Percentiles rank a stretch among this genome's conserved stretches.
phyloP scores from a whole-genome alignment of 2,329 filamentous ascomycete genomes.

The Trichoderma koningii region DNA sequence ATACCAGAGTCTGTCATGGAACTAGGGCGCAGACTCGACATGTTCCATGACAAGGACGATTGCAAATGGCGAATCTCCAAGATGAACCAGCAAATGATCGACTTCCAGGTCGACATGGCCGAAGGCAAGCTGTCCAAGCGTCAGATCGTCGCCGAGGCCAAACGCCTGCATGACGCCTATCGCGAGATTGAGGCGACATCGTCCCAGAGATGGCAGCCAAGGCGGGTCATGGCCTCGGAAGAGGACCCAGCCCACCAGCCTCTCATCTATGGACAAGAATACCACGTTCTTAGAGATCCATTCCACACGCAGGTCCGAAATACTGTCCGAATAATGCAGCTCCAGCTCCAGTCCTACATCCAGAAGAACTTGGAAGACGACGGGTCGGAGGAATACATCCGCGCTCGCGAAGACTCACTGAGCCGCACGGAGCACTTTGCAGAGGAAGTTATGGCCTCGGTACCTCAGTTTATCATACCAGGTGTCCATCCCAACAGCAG shows the following conservation, averaged over 20 bases:
- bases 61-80: constrained; percentile 32
- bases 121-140: constrained; percentile 23
- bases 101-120: constrained; percentile 29
- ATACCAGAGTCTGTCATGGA: constrained; percentile 27
- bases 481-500: constrained; percentile 19
- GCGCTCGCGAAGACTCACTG: not conserved
- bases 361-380: constrained; percentile 2
- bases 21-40: constrained; percentile 23
- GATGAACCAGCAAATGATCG: constrained; percentile 29
- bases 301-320: constrained; percentile 33
- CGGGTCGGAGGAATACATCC: not conserved
- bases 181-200: constrained; percentile 21
- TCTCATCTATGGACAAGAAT: constrained; percentile 28
- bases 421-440: constrained; percentile 20
- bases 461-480: constrained; percentile 31
- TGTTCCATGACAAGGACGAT: constrained; percentile 25
- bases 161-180: constrained; percentile 11
- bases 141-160: constrained; percentile 7
- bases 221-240: not conserved
- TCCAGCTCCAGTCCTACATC: constrained; percentile 30
- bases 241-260: not conserved
- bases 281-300: constrained; percentile 32
- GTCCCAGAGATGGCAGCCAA: constrained; percentile 27
- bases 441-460: constrained; percentile 30
- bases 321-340: constrained; percentile 31